Evolutionary conservation across 345 rosid genomes (phyloP).

Genomic region (Eucalyptus guilfoylei): DNA sequence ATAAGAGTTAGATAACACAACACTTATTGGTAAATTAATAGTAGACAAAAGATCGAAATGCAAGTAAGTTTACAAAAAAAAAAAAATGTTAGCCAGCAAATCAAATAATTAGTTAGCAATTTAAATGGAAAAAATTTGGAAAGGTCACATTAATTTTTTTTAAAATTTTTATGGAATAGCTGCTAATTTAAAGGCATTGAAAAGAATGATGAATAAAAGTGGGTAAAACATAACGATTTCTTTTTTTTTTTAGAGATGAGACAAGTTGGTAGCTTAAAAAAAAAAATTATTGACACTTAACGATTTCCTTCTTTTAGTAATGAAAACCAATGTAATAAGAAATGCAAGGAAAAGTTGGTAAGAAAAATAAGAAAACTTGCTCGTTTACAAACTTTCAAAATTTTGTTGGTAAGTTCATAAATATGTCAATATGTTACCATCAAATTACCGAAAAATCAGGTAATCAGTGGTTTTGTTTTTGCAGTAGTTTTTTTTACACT

Average conservation of each 20-base stretch:
- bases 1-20: background rate
- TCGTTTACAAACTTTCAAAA: no score
- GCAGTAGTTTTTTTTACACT: no score
- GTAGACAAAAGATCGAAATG: background rate
- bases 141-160: background rate
- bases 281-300: no score
- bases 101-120: background rate
- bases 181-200: background rate
- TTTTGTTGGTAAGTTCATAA: no score
- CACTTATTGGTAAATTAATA: background rate
- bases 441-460: no score
- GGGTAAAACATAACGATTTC: background rate
- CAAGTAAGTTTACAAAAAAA: background rate
- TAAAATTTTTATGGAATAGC: background rate
- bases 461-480: no score
- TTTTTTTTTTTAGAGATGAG: background rate
- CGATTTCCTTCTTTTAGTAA: no score
- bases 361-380: no score
- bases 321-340: no score
- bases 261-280: background rate
- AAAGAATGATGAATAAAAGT: background rate
- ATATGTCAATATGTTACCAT: no score
- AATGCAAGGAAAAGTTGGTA: no score
- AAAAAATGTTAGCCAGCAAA: background rate
- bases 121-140: background rate